Evolutionary conservation across 2,329 filamentous ascomycete species (phyloP).

Genomic region (Penicillium sp.): DNA sequence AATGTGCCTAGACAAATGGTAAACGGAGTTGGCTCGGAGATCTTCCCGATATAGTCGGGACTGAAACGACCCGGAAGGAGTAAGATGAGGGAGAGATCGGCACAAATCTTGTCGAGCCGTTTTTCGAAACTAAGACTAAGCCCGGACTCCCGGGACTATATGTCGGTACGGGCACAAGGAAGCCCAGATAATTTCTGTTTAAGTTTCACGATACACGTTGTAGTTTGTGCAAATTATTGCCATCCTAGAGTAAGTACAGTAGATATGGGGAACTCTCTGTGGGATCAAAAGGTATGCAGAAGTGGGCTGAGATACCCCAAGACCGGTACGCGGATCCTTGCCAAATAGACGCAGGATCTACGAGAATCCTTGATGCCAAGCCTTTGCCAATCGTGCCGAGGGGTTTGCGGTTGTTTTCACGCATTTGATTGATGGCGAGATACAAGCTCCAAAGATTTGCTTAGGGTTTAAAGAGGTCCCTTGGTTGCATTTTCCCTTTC

Average conservation of each 20-base stretch:
- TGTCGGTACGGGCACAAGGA: background rate
- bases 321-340: conserved; percentile 18
- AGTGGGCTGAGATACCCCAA: conserved; percentile 7
- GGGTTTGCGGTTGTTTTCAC: background rate
- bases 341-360: conserved; percentile 20
- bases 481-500: no score
- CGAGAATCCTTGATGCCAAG: conserved; percentile 23
- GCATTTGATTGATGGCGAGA: background rate
- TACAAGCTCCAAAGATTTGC: background rate
- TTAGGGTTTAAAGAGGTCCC: no score
- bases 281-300: conserved; percentile 5
- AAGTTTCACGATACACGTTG: no score
- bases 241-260: background rate
- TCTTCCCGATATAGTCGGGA: conserved; percentile 1
- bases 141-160: conserved; percentile 1
- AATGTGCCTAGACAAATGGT: background rate
- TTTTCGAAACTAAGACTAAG: conserved; percentile 13
- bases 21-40: background rate
- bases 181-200: background rate
- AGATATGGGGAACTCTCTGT: background rate
- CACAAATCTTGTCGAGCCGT: conserved; percentile 13
- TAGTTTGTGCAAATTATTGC: no score
- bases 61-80: conserved; percentile 4
- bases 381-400: conserved; percentile 8
- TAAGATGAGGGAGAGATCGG: conserved; percentile 9